These are phyloP conservation scores for Auricularia sp. DNA, from an alignment of 768 basidiomycete species.

Conservation along the genomic window DNA sequence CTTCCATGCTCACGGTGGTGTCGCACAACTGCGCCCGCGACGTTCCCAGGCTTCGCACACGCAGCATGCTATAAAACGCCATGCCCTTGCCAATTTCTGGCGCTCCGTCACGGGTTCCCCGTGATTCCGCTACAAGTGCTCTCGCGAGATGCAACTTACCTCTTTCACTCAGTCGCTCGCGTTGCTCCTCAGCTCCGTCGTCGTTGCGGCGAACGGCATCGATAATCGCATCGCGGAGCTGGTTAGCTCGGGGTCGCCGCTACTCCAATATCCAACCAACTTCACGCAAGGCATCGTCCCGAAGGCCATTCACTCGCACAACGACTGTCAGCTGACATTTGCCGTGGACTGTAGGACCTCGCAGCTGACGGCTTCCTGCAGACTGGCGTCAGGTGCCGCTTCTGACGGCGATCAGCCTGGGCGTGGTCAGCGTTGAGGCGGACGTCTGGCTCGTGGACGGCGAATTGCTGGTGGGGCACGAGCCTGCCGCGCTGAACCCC, in stretches of 20 bases:
- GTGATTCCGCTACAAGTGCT: too few relatives aligned
- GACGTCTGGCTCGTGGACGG: constrained; percentile 39
- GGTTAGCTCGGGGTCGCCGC: constrained; percentile 26
- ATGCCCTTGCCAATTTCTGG: too few relatives aligned
- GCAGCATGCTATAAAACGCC: too few relatives aligned
- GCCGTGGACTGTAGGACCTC: background rate
- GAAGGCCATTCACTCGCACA: constrained; percentile 25
- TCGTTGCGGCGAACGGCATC: constrained; percentile 5
- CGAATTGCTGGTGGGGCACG: constrained; percentile 40
- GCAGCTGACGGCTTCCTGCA: constrained; percentile 10
- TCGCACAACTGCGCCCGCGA: too few relatives aligned
- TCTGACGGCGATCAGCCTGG: constrained; percentile 36
- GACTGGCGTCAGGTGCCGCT: constrained; percentile 46
- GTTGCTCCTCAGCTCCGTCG: background rate
- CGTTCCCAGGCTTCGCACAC: too few relatives aligned
- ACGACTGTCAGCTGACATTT: constrained; percentile 32
- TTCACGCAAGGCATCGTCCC: constrained; percentile 35
- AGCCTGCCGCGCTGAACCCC: constrained; percentile 30
- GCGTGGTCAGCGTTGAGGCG: constrained; percentile 43
- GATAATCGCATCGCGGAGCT: constrained; percentile 15
- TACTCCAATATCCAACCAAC: constrained; percentile 36
- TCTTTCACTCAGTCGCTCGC: background rate
- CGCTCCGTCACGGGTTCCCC: too few relatives aligned
- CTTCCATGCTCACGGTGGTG: too few relatives aligned
- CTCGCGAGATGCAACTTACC: too few relatives aligned